These are phyloP conservation scores for Solanum pinnatisectum DNA, from an alignment of 257 asterid genomes.

Conservation along the genomic window DNA sequence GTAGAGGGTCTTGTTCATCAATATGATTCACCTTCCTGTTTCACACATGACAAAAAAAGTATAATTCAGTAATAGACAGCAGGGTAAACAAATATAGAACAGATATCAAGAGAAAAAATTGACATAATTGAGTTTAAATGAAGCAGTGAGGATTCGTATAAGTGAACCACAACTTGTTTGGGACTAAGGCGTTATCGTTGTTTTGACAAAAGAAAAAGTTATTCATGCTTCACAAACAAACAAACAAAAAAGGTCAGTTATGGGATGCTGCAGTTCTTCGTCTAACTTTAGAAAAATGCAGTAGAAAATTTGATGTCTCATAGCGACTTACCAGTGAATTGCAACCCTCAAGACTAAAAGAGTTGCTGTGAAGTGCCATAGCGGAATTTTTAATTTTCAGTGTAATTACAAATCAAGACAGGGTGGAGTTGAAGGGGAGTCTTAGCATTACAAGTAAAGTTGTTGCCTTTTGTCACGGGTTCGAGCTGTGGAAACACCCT, in stretches of 20 bases:
- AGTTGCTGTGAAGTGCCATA: background rate
- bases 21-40: slow-evolving; percentile 28
- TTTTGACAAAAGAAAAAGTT: background rate
- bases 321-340: background rate
- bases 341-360: background rate
- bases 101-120: background rate
- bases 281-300: background rate
- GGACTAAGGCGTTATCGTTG: background rate
- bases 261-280: background rate
- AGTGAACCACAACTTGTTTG: background rate
- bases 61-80: background rate
- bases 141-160: background rate
- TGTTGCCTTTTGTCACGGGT: background rate
- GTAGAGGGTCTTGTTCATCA: slow-evolving; percentile 38
- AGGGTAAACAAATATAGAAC: background rate
- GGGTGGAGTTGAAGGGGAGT: background rate
- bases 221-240: background rate
- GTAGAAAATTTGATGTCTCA: background rate
- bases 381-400: background rate
- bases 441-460: background rate
- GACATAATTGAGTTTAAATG: background rate
- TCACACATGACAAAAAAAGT: slow-evolving; percentile 2
- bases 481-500: background rate
- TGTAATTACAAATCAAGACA: background rate
- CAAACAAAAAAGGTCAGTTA: background rate